phyloP scores from a whole-genome alignment of 2,329 filamentous ascomycete genomes.

The Pseudofabraea citricarpa region DNA sequence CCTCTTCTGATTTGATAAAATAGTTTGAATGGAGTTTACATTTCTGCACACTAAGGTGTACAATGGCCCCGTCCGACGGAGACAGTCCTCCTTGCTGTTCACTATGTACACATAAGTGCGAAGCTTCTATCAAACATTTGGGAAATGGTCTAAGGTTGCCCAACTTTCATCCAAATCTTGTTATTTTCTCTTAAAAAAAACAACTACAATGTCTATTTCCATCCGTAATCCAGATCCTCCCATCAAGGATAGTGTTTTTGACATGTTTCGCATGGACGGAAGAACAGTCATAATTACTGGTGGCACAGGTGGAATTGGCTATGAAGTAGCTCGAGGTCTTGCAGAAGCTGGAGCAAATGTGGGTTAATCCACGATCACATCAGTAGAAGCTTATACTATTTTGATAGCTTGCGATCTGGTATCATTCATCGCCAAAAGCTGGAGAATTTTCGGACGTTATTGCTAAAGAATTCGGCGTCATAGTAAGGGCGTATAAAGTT shows the following conservation, averaged over 20 bases:
- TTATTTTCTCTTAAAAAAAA: too few relatives aligned
- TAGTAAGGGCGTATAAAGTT: slow-evolving; percentile 54
- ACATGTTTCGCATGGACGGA: slow-evolving; percentile 36
- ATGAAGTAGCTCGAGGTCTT: slow-evolving; percentile 36
- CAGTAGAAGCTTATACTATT: not conserved
- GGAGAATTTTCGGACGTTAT: slow-evolving; percentile 23
- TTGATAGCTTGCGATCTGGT: slow-evolving; percentile 27
- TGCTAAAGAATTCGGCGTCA: slow-evolving; percentile 7
- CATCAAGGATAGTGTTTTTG: slow-evolving; percentile 6
- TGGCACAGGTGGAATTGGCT: slow-evolving; percentile 37
- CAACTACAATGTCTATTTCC: slow-evolving; percentile 3
- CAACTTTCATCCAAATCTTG: not conserved
- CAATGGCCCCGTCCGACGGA: too few relatives aligned
- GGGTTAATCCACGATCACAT: not conserved
- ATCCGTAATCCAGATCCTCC: slow-evolving; percentile 6
- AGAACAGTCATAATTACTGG: slow-evolving; percentile 40
- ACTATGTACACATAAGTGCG: too few relatives aligned
- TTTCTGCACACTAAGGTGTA: too few relatives aligned
- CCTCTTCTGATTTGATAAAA: too few relatives aligned
- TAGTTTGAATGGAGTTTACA: too few relatives aligned
- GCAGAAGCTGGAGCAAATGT: slow-evolving; percentile 38
- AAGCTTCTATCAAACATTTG: too few relatives aligned
- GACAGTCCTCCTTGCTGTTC: too few relatives aligned
- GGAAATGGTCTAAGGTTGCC: too few relatives aligned
- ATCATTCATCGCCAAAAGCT: slow-evolving; percentile 23